Evolutionary conservation across 345 rosid species (phyloP).

Genomic region (Raphanus sativus): DNA sequence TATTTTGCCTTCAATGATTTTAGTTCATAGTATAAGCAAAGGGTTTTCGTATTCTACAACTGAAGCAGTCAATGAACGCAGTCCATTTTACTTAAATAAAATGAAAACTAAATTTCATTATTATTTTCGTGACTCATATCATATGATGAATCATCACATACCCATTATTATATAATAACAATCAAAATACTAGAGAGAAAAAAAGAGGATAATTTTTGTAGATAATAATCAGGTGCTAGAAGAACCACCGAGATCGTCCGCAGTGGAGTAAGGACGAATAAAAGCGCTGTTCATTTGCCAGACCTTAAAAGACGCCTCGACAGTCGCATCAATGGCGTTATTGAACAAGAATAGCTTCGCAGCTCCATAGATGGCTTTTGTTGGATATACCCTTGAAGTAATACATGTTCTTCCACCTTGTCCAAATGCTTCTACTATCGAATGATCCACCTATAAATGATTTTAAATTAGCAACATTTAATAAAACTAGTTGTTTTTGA

Average conservation of each 20-base stretch:
- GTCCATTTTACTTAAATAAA: too few species aligned
- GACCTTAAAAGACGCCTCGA: conserved; percentile 54
- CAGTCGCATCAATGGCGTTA: conserved; percentile 54
- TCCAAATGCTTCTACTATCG: conserved; percentile 73
- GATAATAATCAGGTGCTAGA: conserved; percentile 6
- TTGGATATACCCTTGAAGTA: conserved; percentile 73
- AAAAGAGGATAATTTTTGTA: neutral
- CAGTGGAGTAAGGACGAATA: conserved; percentile 42
- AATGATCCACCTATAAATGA: conserved; percentile 64
- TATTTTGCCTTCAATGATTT: too few species aligned
- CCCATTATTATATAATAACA: too few species aligned
- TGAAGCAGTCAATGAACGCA: too few species aligned
- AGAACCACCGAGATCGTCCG: conserved; percentile 10
- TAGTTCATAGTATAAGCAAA: too few species aligned
- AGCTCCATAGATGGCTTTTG: conserved; percentile 66
- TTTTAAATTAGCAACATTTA: neutral
- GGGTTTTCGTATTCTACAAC: too few species aligned
- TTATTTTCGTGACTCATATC: too few species aligned
- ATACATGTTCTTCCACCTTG: conserved; percentile 76
- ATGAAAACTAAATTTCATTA: too few species aligned
- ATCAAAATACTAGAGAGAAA: too few species aligned
- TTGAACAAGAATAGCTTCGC: conserved; percentile 72
- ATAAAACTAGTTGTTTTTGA: neutral
- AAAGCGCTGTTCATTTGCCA: conserved; percentile 79
- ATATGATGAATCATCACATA: too few species aligned